Conservation (phyloP, 106 monocot species). For the Narthecium ossifragum region DNA sequence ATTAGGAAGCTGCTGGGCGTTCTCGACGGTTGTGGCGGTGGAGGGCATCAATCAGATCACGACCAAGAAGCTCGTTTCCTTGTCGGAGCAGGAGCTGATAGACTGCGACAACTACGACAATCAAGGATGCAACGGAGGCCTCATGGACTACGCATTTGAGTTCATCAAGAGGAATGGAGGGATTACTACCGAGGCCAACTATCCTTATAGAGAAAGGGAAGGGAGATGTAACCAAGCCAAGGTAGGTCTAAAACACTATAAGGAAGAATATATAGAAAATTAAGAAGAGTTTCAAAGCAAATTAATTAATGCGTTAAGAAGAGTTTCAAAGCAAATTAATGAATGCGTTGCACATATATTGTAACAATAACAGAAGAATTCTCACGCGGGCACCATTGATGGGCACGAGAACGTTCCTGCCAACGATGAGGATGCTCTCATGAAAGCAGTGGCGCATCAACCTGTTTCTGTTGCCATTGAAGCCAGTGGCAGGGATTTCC, state of each 20-base stretch:
- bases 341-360: too few relatives aligned
- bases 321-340: too few relatives aligned
- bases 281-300: too few relatives aligned
- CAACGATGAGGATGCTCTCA: slow-evolving; percentile 33
- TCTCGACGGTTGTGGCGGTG: slow-evolving; percentile 35
- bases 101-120: slow-evolving; percentile 27
- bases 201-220: slow-evolving; percentile 27
- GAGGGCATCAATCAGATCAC: slow-evolving; percentile 49
- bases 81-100: slow-evolving; percentile 52
- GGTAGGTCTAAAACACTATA: too few relatives aligned
- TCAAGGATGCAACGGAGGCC: slow-evolving; percentile 40
- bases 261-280: too few relatives aligned
- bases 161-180: slow-evolving; percentile 41
- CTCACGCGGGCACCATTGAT: slow-evolving; percentile 16
- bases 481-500: slow-evolving; percentile 29
- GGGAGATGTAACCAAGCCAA: slow-evolving; percentile 22
- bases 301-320: too few relatives aligned
- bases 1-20: slow-evolving; percentile 69
- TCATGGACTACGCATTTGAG: slow-evolving; percentile 41
- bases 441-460: slow-evolving; percentile 45
- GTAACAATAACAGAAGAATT: slow-evolving; percentile 18
- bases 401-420: slow-evolving; percentile 32
- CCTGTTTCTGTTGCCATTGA: slow-evolving; percentile 45
- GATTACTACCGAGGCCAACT: slow-evolving; percentile 23
- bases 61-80: slow-evolving; percentile 29